These are phyloP conservation scores for Thelephora ganbajun DNA, from an alignment of 768 basidiomycete species.

Conservation along the genomic window DNA sequence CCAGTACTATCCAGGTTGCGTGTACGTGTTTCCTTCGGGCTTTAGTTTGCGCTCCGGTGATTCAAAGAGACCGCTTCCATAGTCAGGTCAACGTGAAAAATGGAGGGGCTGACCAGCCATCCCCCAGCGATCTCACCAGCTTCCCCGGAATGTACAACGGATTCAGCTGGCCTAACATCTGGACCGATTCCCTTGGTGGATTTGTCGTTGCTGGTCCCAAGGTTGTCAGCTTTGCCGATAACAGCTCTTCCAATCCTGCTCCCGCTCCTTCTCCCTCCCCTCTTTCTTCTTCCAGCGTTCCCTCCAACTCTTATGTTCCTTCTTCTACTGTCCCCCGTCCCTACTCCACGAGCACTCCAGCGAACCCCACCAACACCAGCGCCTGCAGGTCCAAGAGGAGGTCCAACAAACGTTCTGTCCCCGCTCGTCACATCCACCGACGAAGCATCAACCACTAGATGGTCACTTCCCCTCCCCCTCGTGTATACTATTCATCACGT, in stretches of 20 bases:
- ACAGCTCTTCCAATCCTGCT: constrained; percentile 1
- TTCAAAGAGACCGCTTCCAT: background rate
- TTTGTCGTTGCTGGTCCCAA: constrained; percentile 14
- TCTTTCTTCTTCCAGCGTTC: background rate
- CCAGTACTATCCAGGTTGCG: constrained; percentile 36
- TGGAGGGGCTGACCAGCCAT: constrained; percentile 12
- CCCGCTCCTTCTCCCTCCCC: constrained; percentile 2
- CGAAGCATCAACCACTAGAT: too few species aligned
- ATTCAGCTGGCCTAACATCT: constrained; percentile 15
- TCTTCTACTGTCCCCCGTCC: constrained; percentile 4
- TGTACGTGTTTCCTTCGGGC: constrained; percentile 22
- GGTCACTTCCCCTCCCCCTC: too few species aligned
- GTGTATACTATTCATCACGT: too few species aligned
- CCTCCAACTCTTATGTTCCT: background rate
- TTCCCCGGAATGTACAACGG: constrained; percentile 16
- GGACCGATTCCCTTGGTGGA: constrained; percentile 10
- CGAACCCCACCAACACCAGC: too few species aligned
- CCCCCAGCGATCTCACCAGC: constrained; percentile 10
- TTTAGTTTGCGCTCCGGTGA: background rate
- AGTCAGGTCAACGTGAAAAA: constrained; percentile 17
- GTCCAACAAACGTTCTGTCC: too few species aligned
- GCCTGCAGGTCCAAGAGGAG: too few species aligned
- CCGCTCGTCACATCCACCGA: too few species aligned
- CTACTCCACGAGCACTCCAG: background rate
- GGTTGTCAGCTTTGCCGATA: constrained; percentile 3